A percentile compares a stretch with the other conserved stretches of the same genome.
Evolutionary conservation across 1,139 yeast species (phyloP).

Genomic region (Tardiomyces digboiensis): DNA sequence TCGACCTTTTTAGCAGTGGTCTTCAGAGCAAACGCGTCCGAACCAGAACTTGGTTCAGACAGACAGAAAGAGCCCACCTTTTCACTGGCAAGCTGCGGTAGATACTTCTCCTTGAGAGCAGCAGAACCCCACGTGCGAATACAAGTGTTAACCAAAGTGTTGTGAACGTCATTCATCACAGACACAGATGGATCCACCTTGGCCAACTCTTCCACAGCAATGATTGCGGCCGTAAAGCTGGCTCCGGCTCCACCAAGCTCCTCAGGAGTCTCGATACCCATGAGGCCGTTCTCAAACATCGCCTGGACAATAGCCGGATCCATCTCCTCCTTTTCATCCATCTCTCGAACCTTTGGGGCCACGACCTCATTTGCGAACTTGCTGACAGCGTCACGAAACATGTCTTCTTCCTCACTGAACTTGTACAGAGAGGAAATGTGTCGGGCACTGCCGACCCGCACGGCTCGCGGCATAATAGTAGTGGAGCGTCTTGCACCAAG

Average conservation of each 20-base stretch:
- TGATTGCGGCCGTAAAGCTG: conserved; percentile 34
- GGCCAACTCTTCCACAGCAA: conserved; percentile 36
- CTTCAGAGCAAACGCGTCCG: conserved; percentile 27
- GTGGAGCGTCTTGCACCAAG: not conserved
- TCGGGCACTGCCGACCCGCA: not conserved
- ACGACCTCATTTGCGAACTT: conserved; percentile 32
- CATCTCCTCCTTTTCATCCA: conserved; percentile 36
- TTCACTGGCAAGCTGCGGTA: conserved; percentile 30
- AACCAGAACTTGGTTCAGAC: conserved; percentile 35
- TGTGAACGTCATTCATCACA: conserved; percentile 36
- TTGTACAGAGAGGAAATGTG: not conserved
- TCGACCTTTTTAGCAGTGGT: conserved; percentile 22
- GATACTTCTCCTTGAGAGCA: conserved; percentile 28
- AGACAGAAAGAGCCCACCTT: conserved; percentile 33
- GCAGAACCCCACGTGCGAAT: conserved; percentile 31
- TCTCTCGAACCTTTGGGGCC: conserved; percentile 31
- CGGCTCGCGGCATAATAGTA: not conserved
- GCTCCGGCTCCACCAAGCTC: conserved; percentile 38
- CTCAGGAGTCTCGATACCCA: conserved; percentile 38
- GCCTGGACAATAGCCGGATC: conserved; percentile 27
- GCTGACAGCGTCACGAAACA: conserved; percentile 32
- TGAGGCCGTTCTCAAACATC: conserved; percentile 33
- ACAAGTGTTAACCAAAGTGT: conserved; percentile 34
- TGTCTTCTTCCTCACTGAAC: conserved; percentile 31
- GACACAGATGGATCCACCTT: conserved; percentile 35